Evolutionary conservation across 345 rosid genomes (phyloP), one percentile per base, ranked within the genome.

Genomic region (Ceriops tagal): DNA sequence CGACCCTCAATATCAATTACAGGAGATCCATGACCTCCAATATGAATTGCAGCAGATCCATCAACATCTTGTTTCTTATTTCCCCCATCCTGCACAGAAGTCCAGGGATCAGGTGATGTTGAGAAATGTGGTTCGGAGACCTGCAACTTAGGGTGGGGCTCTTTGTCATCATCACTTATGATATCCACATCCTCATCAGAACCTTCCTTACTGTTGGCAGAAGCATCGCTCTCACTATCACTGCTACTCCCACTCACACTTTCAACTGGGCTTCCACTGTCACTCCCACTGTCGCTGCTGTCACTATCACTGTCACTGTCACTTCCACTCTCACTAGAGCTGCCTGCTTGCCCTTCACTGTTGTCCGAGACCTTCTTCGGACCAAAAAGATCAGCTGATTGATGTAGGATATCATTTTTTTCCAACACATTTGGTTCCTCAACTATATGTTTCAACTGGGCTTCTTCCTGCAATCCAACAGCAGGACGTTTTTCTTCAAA

Each of bases 161-260:
- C 89, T 79, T 82, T 82, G 71, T 92, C 96, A 81, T 89, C 98
- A 70, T 91, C 92, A 55, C 92, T 75, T 88, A 92, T 86, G 65
- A 95, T 92, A 83, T 95, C 97, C 71, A 92, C 97, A 47, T 95
- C 96, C 81, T 85, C 97, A 83, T 95, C 99, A 71, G 97, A 81
- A 8, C 82, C 97, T 71, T 92, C 91, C 78, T 85, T 88, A 76
- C 96, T 87, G 79, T 85, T 88, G 64, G 96, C 88, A 68, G 96
- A 86, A 80, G 85, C 88, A 79, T 89, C 96, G 67, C 89, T 92
- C 59, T 88, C 97, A 82, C 99, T 92, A 68, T 91, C 93, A 72
- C 96, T 95, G 83, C 96, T 88, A 78, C 96, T 88, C 61, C 85
- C 92, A 74, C 92, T 92, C 61, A 84, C 84, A 65, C 86, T 88